These are phyloP conservation scores for Mortierella sp. DNA, from an alignment of 371 early-diverging fungal genomes.

Conservation along the genomic window DNA sequence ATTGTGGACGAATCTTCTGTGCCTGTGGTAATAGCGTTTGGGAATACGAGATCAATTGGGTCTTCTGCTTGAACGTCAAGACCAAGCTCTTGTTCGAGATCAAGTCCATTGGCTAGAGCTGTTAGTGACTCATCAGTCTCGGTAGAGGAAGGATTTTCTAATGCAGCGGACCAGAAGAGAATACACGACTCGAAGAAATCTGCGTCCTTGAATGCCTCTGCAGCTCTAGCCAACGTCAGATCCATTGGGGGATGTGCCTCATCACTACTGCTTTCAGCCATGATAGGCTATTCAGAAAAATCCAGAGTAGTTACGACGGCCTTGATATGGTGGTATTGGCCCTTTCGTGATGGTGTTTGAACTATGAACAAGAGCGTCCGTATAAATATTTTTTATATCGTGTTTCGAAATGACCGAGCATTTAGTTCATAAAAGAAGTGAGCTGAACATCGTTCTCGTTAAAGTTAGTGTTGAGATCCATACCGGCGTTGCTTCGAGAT, in stretches of 20 bases:
- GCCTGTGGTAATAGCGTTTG: neutral
- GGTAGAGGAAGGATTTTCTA: slow-evolving; percentile 9
- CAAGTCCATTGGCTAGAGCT: slow-evolving; percentile 17
- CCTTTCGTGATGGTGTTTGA: neutral
- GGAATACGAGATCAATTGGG: slow-evolving; percentile 51
- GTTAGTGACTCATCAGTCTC: slow-evolving; percentile 2
- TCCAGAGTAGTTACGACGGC: neutral
- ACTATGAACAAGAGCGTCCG: neutral
- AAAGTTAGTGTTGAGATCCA: neutral
- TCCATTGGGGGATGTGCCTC: slow-evolving; percentile 21
- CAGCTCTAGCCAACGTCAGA: slow-evolving; percentile 41
- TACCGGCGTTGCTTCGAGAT: neutral
- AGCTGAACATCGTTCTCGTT: neutral
- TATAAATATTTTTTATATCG: neutral
- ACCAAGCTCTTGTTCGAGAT: slow-evolving; percentile 50
- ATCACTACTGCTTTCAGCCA: neutral
- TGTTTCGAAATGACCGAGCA: neutral
- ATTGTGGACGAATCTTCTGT: neutral
- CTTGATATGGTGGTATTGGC: neutral
- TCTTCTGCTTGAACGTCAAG: slow-evolving; percentile 48
- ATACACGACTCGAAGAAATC: slow-evolving; percentile 53
- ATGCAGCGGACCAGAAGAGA: slow-evolving; percentile 52
- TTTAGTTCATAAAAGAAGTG: neutral
- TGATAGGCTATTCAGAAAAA: neutral
- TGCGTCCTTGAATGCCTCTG: slow-evolving; percentile 54